A percentile compares a stretch with the other conserved stretches of the same genome.
Evolutionary conservation across 2,329 filamentous ascomycete genomes (phyloP).

Genomic region (Aspergillus sp.): DNA sequence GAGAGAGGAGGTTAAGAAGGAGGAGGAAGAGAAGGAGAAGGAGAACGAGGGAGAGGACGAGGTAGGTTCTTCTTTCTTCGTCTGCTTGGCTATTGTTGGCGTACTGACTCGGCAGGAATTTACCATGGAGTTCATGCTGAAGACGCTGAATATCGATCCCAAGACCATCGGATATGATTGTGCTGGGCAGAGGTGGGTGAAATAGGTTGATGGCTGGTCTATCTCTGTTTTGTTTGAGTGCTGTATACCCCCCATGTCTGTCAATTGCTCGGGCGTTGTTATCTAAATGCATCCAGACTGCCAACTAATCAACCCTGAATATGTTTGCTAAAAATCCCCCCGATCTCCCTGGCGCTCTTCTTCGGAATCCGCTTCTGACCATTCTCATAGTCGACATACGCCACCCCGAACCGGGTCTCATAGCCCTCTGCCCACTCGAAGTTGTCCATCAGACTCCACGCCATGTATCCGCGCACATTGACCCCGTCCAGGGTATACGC

Average conservation of each 20-base stretch:
- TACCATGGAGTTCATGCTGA: slow-evolving; percentile 62
- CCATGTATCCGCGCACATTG: slow-evolving; percentile 70
- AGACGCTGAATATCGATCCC: slow-evolving; percentile 54
- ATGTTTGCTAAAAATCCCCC: slow-evolving; percentile 60
- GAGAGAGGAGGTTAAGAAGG: slow-evolving; percentile 32
- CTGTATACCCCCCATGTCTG: neutral
- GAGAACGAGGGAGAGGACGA: slow-evolving; percentile 22
- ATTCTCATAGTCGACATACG: slow-evolving; percentile 70
- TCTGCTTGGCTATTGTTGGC: slow-evolving; percentile 5
- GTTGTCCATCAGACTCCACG: slow-evolving; percentile 85
- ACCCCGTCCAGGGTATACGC: slow-evolving; percentile 65
- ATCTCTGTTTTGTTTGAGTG: neutral
- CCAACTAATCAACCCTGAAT: slow-evolving; percentile 54
- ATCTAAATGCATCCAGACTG: neutral
- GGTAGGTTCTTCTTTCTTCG: slow-evolving; percentile 31
- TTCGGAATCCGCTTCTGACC: slow-evolving; percentile 73
- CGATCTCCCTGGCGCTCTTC: slow-evolving; percentile 68
- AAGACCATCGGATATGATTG: slow-evolving; percentile 56
- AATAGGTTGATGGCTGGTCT: slow-evolving; percentile 2
- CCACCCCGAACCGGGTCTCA: slow-evolving; percentile 75
- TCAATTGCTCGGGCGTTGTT: neutral
- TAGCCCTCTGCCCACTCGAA: slow-evolving; percentile 92
- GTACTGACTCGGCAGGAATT: slow-evolving; percentile 41
- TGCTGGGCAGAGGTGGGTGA: slow-evolving; percentile 47
- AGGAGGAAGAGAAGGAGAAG: slow-evolving; percentile 18